Conservation (phyloP, 768 basidiomycete species). For the Rubroboletus satanas region DNA sequence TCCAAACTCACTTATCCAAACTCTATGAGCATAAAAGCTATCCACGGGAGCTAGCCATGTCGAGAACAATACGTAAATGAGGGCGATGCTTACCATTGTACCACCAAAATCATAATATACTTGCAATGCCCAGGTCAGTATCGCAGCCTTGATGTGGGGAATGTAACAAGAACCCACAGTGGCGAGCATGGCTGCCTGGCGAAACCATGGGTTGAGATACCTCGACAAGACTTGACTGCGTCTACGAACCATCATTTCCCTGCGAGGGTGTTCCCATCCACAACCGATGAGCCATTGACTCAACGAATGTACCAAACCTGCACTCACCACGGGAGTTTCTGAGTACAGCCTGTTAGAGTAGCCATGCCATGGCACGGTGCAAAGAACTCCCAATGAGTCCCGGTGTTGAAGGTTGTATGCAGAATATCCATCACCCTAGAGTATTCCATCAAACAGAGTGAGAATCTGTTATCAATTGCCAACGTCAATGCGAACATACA, state of each 20-base stretch:
- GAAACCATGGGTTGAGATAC: background rate
- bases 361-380: background rate
- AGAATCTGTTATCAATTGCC: background rate
- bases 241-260: conserved; percentile 3
- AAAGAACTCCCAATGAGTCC: background rate
- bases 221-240: background rate
- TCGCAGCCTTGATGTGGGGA: too few species aligned
- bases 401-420: background rate
- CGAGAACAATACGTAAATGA: background rate
- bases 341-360: background rate
- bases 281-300: background rate
- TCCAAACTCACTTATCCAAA: conserved; percentile 11
- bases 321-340: conserved; percentile 1
- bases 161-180: background rate
- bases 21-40: conserved; percentile 13
- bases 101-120: conserved; percentile 1
- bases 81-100: conserved; percentile 8
- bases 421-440: conserved; percentile 2
- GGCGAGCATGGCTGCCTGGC: background rate
- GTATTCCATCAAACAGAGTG: background rate
- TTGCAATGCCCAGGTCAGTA: background rate
- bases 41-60: background rate
- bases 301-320: background rate
- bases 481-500: background rate
- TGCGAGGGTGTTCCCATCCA: background rate